Evolutionary conservation across 1,139 yeast genomes (phyloP).

Genomic region (Pichia sp.): DNA sequence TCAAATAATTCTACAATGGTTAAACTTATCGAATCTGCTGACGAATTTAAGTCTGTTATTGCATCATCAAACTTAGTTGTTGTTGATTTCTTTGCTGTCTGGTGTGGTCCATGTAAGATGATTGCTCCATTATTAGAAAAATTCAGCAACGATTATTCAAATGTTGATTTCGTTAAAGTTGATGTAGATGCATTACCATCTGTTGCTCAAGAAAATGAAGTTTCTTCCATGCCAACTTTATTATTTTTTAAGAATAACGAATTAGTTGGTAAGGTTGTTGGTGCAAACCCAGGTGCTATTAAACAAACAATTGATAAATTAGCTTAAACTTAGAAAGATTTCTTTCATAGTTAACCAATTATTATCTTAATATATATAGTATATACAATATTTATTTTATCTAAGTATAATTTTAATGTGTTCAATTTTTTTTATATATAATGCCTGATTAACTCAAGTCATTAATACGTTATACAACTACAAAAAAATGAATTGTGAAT

Average conservation of each 20-base stretch:
- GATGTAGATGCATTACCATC: conserved; percentile 77
- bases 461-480: background rate
- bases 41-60: conserved; percentile 60
- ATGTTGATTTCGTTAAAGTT: conserved; percentile 71
- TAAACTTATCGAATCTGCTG: conserved; percentile 36
- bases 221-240: conserved; percentile 88
- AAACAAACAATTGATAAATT: conserved; percentile 53
- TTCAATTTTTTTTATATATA: background rate
- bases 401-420: background rate
- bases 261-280: conserved; percentile 67
- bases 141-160: conserved; percentile 49
- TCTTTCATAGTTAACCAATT: background rate
- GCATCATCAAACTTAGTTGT: conserved; percentile 59
- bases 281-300: conserved; percentile 81
- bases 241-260: conserved; percentile 72
- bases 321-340: conserved; percentile 2
- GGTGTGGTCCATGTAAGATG: conserved; percentile 98
- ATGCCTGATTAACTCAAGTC: too few relatives aligned
- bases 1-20: conserved; percentile 18
- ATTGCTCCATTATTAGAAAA: conserved; percentile 87
- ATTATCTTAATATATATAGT: background rate
- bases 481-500: background rate
- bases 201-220: conserved; percentile 66
- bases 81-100: conserved; percentile 88
- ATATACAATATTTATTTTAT: background rate